Base-by-base conservation (phyloP, 169 alveolate genomes). In the Eimeria acervulina region DNA sequence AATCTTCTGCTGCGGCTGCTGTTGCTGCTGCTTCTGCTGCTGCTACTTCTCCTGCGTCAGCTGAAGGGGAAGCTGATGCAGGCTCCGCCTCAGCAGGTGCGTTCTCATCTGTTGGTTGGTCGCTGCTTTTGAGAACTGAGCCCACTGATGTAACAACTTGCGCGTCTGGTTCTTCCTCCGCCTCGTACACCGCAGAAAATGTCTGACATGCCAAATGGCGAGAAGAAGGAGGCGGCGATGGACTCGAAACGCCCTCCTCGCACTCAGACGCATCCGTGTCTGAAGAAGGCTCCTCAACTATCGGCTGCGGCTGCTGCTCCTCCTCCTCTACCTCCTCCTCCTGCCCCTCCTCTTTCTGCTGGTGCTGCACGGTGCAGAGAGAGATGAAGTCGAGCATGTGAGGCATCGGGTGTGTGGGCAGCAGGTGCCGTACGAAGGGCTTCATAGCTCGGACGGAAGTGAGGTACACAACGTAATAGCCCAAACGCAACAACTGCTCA, bases 361-460 rank as follows among this genome's bases (percentile, higher is more conserved):
- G 76, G 66, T 31, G 36, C 36, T 40, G 72, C 33, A 33, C 70
- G 66, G 28, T 78, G 61, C 51, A 10, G 52, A 90, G 38, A n/a
- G 88, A 13, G 17, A 70, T 47, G 61, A 2, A 51, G 74, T 93
- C 93, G 70, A 93, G 96, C 31, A 80, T 36, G 63, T 38, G 61
- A 21, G 96, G 91, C 70, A 44, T 63, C 26, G 91, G 96, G 38
- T 78, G 92, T 0, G 63, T 21, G 42, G 96, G 96, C 19, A 93
- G 81, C 36, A 93, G 55, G 42, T 78, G 96, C 17, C 96, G 91
- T 21, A 93, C 93, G 74, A 93, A 93, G 44, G 96, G 96, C 85
- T 93, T 85, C 31, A 68, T 59, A 1, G 96, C 85, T 38, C 84
- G n/a, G 0, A 72, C 68, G 1, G 93, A 78, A 23, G 91, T 59